phyloP scores from a whole-genome alignment of 495 filamentous ascomycete genomes.

The Hyaloscypha hepaticicola region DNA sequence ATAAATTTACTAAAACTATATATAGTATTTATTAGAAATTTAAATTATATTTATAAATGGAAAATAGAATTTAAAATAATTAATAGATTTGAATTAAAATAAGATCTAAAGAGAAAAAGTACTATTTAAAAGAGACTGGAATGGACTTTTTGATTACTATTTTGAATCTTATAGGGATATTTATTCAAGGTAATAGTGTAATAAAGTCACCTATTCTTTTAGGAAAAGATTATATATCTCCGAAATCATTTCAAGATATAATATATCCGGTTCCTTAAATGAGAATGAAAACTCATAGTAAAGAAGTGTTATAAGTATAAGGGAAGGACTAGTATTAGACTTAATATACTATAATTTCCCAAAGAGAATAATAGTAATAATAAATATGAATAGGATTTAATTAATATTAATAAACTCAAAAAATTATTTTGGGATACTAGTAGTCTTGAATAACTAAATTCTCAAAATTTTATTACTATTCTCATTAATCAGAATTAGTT shows the following conservation, averaged over 20 bases:
- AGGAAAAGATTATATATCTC: neutral
- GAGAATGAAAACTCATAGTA: neutral
- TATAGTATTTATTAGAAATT: neutral
- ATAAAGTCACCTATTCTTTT: neutral
- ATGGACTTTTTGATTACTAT: neutral
- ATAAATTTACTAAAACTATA: too few relatives aligned
- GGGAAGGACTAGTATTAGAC: neutral
- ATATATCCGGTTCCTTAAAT: neutral
- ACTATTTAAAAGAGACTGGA: neutral
- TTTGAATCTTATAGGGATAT: too few relatives aligned
- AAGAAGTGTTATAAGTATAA: constrained; percentile 6
- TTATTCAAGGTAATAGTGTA: neutral
- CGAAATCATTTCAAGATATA: constrained; percentile 4
- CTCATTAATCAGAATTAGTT: too few relatives aligned
- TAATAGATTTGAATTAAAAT: neutral
- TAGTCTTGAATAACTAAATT: constrained; percentile 3
- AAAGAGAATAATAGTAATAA: neutral
- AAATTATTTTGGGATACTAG: constrained; percentile 11
- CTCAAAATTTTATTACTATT: constrained; percentile 15
- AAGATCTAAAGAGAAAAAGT: neutral
- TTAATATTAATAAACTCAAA: constrained; percentile 18
- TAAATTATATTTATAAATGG: neutral
- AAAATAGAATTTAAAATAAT: neutral
- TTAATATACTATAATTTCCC: neutral
- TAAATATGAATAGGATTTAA: constrained; percentile 6